Percentiles rank a stretch among this genome's conserved stretches.
These are phyloP conservation scores for Cladosporium sp. DNA, from an alignment of 2,329 filamentous ascomycete species.

Conservation along the genomic window DNA sequence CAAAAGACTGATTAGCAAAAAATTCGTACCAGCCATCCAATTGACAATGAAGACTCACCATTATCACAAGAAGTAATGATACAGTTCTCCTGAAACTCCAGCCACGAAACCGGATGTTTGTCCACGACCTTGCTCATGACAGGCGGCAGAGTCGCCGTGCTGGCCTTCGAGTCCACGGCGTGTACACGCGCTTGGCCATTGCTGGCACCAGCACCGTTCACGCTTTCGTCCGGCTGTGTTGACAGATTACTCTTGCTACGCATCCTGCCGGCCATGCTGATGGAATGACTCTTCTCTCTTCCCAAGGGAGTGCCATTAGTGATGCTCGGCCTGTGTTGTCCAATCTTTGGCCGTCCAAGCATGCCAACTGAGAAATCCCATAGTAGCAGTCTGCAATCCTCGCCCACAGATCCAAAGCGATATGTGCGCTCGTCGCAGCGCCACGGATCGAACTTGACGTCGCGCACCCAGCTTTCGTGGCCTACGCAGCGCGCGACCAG, in stretches of 20 bases:
- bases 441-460: slow-evolving; percentile 94
- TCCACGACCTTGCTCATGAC: slow-evolving; percentile 85
- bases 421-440: slow-evolving; percentile 94
- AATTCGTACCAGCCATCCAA: slow-evolving; percentile 10
- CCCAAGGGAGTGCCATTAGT: slow-evolving; percentile 49
- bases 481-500: slow-evolving; percentile 91
- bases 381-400: slow-evolving; percentile 82
- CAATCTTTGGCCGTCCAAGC: slow-evolving; percentile 80
- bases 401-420: slow-evolving; percentile 90
- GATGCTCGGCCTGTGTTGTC: slow-evolving; percentile 51
- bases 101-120: slow-evolving; percentile 79
- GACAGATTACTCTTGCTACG: slow-evolving; percentile 69
- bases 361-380: slow-evolving; percentile 99
- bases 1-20: slow-evolving; percentile 18
- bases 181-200: slow-evolving; percentile 52
- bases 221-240: slow-evolving; percentile 25
- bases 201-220: slow-evolving; percentile 41
- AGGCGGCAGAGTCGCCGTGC: slow-evolving; percentile 81
- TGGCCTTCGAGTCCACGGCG: slow-evolving; percentile 76
- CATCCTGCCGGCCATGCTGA: slow-evolving; percentile 54
- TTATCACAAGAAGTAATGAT: slow-evolving; percentile 90
- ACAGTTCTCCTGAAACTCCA: slow-evolving; percentile 89
- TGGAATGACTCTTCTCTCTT: slow-evolving; percentile 38
- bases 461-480: slow-evolving; percentile 92
- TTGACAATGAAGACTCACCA: slow-evolving; percentile 56